phyloP scores from a whole-genome alignment of 1,284 basidiomycete species.

The Fomitopsis schrenkii region DNA sequence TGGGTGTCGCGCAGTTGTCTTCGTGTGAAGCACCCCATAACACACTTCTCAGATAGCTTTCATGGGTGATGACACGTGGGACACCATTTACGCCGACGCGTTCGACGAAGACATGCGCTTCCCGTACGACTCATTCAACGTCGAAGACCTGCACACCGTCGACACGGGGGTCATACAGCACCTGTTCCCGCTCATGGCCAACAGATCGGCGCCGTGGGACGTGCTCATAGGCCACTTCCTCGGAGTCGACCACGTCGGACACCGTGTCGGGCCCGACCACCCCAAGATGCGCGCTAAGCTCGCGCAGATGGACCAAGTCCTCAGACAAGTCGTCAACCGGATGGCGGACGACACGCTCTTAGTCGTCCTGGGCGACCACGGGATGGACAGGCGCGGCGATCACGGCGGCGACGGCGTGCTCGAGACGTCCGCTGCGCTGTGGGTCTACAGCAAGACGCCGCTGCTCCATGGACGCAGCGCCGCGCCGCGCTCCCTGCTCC shows the following conservation, averaged over 20 bases:
- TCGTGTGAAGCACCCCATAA: constrained; percentile 10
- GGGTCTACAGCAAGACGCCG: constrained; percentile 83
- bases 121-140: constrained; percentile 97
- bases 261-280: constrained; percentile 89
- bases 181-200: constrained; percentile 75
- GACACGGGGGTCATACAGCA: constrained; percentile 86
- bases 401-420: constrained; percentile 90
- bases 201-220: constrained; percentile 62
- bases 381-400: constrained; percentile 94
- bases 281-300: constrained; percentile 85
- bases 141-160: constrained; percentile 96
- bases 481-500: constrained; percentile 47
- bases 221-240: constrained; percentile 92
- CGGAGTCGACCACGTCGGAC: constrained; percentile 97
- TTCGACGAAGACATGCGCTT: constrained; percentile 73
- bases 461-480: constrained; percentile 34
- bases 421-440: constrained; percentile 85
- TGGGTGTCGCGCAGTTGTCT: constrained; percentile 27
- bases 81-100: constrained; percentile 77
- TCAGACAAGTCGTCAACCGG: constrained; percentile 63
- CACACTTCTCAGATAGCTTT: constrained; percentile 54
- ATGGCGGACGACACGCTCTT: constrained; percentile 84
- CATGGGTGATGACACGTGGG: constrained; percentile 98
- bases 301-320: constrained; percentile 81
- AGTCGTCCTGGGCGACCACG: constrained; percentile 93